Conservation (phyloP, 139 green algal genomes). For the Diplosphaera chodatii region DNA sequence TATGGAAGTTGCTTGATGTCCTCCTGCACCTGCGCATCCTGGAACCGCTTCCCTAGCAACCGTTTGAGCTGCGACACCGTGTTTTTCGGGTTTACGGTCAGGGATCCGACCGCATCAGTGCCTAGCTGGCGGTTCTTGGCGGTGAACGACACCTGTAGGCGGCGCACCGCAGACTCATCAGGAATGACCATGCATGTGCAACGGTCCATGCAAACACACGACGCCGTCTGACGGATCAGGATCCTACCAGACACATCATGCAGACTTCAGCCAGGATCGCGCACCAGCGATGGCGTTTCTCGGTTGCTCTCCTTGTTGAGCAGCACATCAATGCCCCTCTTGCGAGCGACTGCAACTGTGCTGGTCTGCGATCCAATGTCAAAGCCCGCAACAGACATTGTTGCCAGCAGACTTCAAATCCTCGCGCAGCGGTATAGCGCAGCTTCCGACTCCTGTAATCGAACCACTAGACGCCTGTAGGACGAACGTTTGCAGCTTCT, state of each 20-base stretch:
- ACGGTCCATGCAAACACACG: too few species aligned
- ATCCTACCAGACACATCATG: too few species aligned
- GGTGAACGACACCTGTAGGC: conserved; percentile 60
- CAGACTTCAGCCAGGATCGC: not conserved
- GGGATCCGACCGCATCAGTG: conserved; percentile 61
- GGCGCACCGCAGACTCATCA: not conserved
- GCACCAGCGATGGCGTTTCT: conserved; percentile 66
- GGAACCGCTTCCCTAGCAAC: conserved; percentile 86
- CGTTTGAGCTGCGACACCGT: conserved; percentile 90
- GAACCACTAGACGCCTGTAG: too few species aligned
- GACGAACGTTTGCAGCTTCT: too few species aligned
- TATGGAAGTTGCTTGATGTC: conserved; percentile 73
- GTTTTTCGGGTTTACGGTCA: conserved; percentile 89
- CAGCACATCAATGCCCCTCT: conserved; percentile 76
- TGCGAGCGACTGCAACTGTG: conserved; percentile 57
- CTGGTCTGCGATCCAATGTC: conserved; percentile 86
- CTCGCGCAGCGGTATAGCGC: too few species aligned
- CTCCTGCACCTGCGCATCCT: conserved; percentile 69
- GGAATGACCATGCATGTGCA: not conserved
- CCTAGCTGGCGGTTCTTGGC: conserved; percentile 81
- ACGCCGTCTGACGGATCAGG: too few species aligned
- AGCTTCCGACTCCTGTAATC: too few species aligned
- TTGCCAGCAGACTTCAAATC: too few species aligned
- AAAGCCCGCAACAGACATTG: conserved; percentile 85
- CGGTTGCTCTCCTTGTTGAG: conserved; percentile 95